Base-by-base conservation (phyloP, 805 yeast species). In the Brettanomyces bruxellensis region DNA sequence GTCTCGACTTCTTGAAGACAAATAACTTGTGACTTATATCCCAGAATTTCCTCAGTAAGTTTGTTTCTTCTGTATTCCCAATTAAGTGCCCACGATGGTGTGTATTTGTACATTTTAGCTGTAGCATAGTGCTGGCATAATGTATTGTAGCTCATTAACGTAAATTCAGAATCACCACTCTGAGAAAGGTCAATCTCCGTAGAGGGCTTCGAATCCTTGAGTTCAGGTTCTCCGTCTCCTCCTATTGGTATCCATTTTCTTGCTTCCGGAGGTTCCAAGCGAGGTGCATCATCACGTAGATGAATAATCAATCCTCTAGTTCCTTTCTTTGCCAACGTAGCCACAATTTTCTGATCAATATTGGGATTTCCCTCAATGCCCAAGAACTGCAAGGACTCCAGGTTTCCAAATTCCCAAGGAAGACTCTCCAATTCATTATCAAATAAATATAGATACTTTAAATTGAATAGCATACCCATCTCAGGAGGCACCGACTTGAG, bases 1-100 rank as follows among this genome's bases (percentile, higher is more conserved):
- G 90, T 80, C 64, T 93, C 98, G 43, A 93, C 97, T 66, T 93
- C 99, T 71, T 93, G 99, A 66, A 93, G 70, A 70, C 98, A 90
- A 23, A 93, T 65, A 35, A 93, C 71, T 63, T 93, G 97, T 25
- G 90, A 75, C 47, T 77, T 73, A 52, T 70, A 75, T 11, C 72
- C 70, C 40, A 81, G 57, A 13, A 93, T 73, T 62, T 93, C 95
- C 51, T 83, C 79, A 47, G 81, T 79, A 52, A 93, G 72, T 38
- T 78, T 70, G 50, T 85, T 82, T 58, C 84, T 78, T 65, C 99
- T 83, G 66, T 83, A 89, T 11, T 85, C 85, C 98, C 98, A 91
- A 45, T 81, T 79, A 51, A 93, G 74, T 3, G 98, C 99, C 98
- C 99, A 93, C 2, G 95, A 79, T 23, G 98, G 98, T 1, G 98